Base-by-base conservation (phyloP, 805 yeast species). In the Candida hungchunana region DNA sequence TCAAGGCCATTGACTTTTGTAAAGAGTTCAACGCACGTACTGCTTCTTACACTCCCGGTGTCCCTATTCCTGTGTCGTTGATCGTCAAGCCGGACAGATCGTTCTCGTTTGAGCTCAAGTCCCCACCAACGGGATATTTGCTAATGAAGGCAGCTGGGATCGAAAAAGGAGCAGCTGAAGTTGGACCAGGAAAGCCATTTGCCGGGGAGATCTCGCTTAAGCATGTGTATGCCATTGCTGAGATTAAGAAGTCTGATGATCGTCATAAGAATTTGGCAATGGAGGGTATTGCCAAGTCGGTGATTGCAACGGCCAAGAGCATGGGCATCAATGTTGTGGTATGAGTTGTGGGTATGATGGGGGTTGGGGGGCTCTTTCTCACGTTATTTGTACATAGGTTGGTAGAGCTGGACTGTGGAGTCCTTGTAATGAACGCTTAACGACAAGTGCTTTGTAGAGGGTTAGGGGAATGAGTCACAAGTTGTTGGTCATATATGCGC, bases 11-110 rank as follows among this genome's bases (percentile, higher is more conserved):
- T 55, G 98, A 93, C 62, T 93, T 93, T 55, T 90, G 97, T 66
- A 93, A 93, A 62, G 97, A 93, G 59, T 93, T 93, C 70, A 93
- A 93, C 59, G 98, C 98, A 18, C 79, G 96, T 60, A 88, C 97
- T 10, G 95, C 96, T 7, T 79, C 79, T 47, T 82, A 76, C 56
- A 73, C 73, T 35, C 87, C 94, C 12, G 97, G 95, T 29, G 76
- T 77, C 1, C 98, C 98, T 11, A 75, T 90, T 30, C 98, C 98
- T 1, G 89, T 84, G 29, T 62, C 82, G 26, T 72, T 93, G 33
- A 81, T 81, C 0, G 88, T 93, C 26, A 82, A 78, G 52, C 97
- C 97, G n/a, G 97, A 93, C 62, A 74, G 98, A 62, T 57, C 90
- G 0, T 93, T 90, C 58, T 58, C 79, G 1, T 93, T 93, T 58